Evolutionary conservation across 2,329 filamentous ascomycete genomes (phyloP).

Genomic region (Colletotrichum graminicola): DNA sequence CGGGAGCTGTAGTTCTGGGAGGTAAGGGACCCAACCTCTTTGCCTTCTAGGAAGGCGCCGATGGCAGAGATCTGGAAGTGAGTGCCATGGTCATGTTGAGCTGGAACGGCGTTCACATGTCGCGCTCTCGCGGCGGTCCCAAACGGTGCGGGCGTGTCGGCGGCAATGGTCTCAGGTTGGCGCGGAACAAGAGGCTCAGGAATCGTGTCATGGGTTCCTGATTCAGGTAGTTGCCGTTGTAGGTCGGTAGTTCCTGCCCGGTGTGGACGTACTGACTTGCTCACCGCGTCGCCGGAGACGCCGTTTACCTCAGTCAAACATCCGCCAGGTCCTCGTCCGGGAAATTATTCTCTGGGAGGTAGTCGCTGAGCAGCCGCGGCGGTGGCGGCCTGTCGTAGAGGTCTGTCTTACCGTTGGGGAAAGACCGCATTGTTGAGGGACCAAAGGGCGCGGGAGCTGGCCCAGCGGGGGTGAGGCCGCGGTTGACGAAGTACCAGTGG

Average conservation of each 20-base stretch:
- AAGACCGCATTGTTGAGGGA: constrained; percentile 63
- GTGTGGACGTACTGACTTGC: constrained; percentile 65
- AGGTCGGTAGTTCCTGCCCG: constrained; percentile 60
- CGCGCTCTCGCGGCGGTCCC: constrained; percentile 60
- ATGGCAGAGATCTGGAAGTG: constrained; percentile 56
- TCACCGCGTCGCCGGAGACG: constrained; percentile 62
- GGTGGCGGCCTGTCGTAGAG: constrained; percentile 60
- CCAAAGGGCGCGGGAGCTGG: constrained; percentile 63
- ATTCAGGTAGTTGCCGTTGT: constrained; percentile 65
- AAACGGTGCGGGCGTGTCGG: not conserved
- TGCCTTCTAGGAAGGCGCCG: constrained; percentile 53
- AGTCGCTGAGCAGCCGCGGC: not conserved
- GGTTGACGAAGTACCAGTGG: constrained; percentile 56
- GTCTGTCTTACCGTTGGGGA: constrained; percentile 57
- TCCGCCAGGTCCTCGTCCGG: constrained; percentile 63
- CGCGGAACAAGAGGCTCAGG: too few relatives aligned
- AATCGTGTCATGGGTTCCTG: constrained; percentile 59
- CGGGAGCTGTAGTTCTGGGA: constrained; percentile 60
- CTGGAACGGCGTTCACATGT: constrained; percentile 63
- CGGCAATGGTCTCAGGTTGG: not conserved
- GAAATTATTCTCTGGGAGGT: too few relatives aligned
- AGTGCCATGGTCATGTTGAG: constrained; percentile 68
- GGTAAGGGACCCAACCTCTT: constrained; percentile 57
- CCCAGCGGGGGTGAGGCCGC: constrained; percentile 54
- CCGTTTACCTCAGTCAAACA: constrained; percentile 57